A percentile compares a stretch with the other conserved stretches of the same genome.
Evolutionary conservation across 2,329 filamentous ascomycete genomes (phyloP).

Genomic region (Hortaea werneckii): DNA sequence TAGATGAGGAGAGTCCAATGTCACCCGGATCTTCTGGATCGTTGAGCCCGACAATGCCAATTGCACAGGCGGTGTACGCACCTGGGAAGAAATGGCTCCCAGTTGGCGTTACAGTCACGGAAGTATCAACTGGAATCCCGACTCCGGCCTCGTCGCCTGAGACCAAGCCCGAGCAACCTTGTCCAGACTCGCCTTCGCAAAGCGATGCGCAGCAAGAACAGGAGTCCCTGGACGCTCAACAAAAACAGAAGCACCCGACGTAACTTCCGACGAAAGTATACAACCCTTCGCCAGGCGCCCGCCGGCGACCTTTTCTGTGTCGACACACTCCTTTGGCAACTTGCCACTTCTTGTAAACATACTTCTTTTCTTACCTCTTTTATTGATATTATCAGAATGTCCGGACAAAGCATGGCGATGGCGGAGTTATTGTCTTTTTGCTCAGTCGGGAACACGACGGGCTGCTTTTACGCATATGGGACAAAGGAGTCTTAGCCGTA

Average conservation of each 20-base stretch:
- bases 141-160: constrained; percentile 7
- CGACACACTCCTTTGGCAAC: not conserved
- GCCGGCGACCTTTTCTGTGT: not conserved
- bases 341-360: not conserved
- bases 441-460: not conserved
- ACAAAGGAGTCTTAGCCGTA: no score
- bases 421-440: not conserved
- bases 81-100: constrained; percentile 21
- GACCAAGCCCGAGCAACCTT: not conserved
- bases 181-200: not conserved
- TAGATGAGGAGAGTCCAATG: not conserved
- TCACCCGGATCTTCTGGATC: constrained; percentile 2
- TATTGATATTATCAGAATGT: not conserved
- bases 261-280: no score
- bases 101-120: constrained; percentile 18
- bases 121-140: constrained; percentile 15
- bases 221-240: not conserved
- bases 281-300: no score
- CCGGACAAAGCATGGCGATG: not conserved
- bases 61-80: constrained; percentile 20
- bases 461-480: not conserved
- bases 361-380: not conserved
- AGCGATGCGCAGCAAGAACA: not conserved
- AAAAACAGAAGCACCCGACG: not conserved
- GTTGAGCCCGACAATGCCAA: constrained; percentile 15